phyloP scores from a whole-genome alignment of 345 rosid species.

The Sisymbrium altissimum region DNA sequence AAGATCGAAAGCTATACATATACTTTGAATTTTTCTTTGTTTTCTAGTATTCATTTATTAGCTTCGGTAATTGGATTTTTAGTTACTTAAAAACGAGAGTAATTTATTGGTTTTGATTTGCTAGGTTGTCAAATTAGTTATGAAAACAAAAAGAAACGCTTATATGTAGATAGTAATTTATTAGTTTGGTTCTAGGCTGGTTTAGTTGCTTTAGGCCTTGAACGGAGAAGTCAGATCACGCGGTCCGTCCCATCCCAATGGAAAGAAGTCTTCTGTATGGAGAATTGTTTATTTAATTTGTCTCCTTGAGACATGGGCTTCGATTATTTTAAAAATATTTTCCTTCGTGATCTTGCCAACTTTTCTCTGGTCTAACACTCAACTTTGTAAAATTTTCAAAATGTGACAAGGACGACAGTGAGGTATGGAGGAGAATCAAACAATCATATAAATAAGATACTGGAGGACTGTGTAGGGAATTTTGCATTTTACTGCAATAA shows the following conservation, averaged over 20 bases:
- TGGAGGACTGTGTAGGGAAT: neutral
- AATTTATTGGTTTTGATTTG: neutral
- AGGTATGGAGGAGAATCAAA: slow-evolving; percentile 4
- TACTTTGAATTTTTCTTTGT: neutral
- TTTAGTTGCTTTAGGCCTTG: neutral
- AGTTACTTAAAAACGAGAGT: neutral
- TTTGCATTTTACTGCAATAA: neutral
- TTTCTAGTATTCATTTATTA: neutral
- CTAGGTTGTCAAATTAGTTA: neutral
- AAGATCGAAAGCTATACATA: neutral
- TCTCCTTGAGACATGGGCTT: slow-evolving; percentile 32
- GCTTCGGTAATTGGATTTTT: neutral
- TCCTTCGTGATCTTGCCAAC: neutral
- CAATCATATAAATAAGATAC: neutral
- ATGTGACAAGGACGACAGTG: neutral
- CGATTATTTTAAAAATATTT: neutral
- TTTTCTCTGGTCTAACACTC: neutral
- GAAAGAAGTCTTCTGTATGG: neutral
- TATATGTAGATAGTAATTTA: no score
- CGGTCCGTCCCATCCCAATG: neutral
- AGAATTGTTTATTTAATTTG: neutral
- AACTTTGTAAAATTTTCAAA: neutral
- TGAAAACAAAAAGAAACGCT: neutral
- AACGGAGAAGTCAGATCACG: neutral
- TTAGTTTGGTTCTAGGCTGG: neutral